Percentiles rank a stretch among this genome's conserved stretches.
Evolutionary conservation across 2,329 filamentous ascomycete genomes (phyloP).

Genomic region (Parafenestella ontariensis): DNA sequence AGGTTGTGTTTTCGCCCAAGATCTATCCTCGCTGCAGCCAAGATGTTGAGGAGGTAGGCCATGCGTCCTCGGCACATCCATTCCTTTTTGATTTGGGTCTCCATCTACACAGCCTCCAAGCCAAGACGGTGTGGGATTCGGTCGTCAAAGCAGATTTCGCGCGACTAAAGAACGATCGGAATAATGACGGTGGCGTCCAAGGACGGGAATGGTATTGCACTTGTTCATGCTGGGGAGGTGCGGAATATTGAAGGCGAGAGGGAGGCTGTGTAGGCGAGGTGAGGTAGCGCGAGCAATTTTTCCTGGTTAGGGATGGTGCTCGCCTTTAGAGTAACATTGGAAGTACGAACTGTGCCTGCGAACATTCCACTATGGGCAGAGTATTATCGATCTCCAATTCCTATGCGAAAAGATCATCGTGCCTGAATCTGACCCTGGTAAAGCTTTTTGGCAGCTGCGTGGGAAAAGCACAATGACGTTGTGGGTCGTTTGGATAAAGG

Average conservation of each 20-base stretch:
- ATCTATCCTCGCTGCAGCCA: no score
- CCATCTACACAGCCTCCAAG: slow-evolving; percentile 8
- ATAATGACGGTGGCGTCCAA: background rate
- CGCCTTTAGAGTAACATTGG: no score
- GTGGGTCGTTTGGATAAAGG: slow-evolving; percentile 7
- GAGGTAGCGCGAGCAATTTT: background rate
- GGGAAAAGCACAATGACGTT: slow-evolving; percentile 4
- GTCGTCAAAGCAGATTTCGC: background rate
- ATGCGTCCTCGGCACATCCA: background rate
- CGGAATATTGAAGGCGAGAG: background rate
- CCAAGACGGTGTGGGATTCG: background rate
- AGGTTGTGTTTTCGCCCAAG: no score
- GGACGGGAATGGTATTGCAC: background rate
- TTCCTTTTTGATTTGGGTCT: background rate
- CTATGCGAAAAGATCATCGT: background rate
- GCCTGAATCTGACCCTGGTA: background rate
- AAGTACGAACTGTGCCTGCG: no score
- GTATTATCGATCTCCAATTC: background rate
- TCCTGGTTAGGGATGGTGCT: background rate
- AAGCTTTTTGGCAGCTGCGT: background rate
- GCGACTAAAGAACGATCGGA: background rate
- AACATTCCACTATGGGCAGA: no score
- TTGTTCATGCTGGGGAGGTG: slow-evolving; percentile 15
- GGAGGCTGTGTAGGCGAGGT: background rate
- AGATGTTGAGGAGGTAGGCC: no score